A percentile compares a stretch with the other conserved stretches of the same genome.
phyloP scores from a whole-genome alignment of 2,329 filamentous ascomycete species.

The Aspergillus jensenii region DNA sequence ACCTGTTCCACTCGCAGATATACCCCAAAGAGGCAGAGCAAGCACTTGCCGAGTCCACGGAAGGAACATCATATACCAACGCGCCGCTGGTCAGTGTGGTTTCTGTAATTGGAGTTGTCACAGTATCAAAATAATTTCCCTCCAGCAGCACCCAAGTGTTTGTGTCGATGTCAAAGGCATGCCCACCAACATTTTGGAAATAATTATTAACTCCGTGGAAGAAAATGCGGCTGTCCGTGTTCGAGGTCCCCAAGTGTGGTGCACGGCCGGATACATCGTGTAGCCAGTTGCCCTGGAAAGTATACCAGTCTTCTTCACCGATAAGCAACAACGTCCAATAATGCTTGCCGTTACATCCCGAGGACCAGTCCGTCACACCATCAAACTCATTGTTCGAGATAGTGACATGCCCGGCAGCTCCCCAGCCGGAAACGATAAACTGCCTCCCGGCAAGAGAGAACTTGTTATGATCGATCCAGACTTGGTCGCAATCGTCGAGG shows the following conservation, averaged over 20 bases:
- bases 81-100: conserved; percentile 11
- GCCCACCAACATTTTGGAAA: conserved; percentile 55
- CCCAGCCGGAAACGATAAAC: conserved; percentile 59
- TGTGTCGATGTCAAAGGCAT: conserved; percentile 55
- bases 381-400: conserved; percentile 63
- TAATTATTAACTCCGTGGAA: conserved; percentile 53
- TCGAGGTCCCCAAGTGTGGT: conserved; percentile 2
- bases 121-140: conserved; percentile 59
- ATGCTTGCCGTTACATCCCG: conserved; percentile 59
- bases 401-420: conserved; percentile 55
- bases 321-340: conserved; percentile 62
- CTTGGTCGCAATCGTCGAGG: conserved; percentile 43
- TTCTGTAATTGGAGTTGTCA: conserved; percentile 35
- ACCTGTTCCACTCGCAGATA: conserved; percentile 16
- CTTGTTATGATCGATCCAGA: conserved; percentile 52
- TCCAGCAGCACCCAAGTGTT: conserved; percentile 53
- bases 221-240: conserved; percentile 5
- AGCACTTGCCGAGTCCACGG: conserved; percentile 6
- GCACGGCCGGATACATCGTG: conserved; percentile 33
- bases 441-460: conserved; percentile 60
- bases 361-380: conserved; percentile 54
- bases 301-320: conserved; percentile 56
- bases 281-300: conserved; percentile 61
- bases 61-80: conserved; percentile 13
- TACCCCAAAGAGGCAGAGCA: conserved; percentile 9